Evolutionary conservation across 2,329 filamentous ascomycete species (phyloP).

Genomic region (Talaromyces sp.): DNA sequence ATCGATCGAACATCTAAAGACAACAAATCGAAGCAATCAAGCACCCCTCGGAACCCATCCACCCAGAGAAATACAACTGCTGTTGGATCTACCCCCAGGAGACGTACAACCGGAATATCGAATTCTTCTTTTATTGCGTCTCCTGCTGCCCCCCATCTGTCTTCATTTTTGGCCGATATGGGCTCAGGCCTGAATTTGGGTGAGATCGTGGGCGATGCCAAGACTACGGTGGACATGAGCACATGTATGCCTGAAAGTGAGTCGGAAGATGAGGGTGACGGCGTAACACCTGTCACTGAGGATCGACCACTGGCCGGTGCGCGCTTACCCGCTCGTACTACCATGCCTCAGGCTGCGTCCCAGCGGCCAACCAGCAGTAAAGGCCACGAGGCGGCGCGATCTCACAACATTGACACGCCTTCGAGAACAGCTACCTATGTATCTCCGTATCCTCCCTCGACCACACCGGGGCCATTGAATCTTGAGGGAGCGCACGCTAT

Average conservation of each 20-base stretch:
- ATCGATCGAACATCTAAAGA: slow-evolving; percentile 22
- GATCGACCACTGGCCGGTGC: slow-evolving; percentile 21
- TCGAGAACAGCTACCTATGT: slow-evolving; percentile 25
- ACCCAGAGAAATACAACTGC: slow-evolving; percentile 4
- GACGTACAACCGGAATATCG: not conserved
- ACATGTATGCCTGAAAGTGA: slow-evolving; percentile 36
- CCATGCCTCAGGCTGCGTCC: slow-evolving; percentile 46
- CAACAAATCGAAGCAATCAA: not conserved
- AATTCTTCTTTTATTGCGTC: slow-evolving; percentile 47
- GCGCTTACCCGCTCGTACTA: slow-evolving; percentile 52
- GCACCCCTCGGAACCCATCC: not conserved
- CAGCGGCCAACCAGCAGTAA: slow-evolving; percentile 55
- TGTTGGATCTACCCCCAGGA: not conserved
- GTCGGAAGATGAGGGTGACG: slow-evolving; percentile 29
- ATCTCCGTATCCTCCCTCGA: slow-evolving; percentile 28
- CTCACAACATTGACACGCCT: slow-evolving; percentile 35
- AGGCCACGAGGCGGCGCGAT: slow-evolving; percentile 39
- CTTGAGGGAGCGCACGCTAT: slow-evolving; percentile 36
- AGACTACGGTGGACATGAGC: slow-evolving; percentile 33
- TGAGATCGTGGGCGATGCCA: slow-evolving; percentile 53
- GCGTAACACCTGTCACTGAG: slow-evolving; percentile 13
- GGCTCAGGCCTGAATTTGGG: slow-evolving; percentile 57
- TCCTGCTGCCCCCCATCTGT: slow-evolving; percentile 60
- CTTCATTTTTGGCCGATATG: slow-evolving; percentile 56
- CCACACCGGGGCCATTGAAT: slow-evolving; percentile 28